Conservation (phyloP, 495 filamentous ascomycete species). For the Aspergillus biplanus region DNA sequence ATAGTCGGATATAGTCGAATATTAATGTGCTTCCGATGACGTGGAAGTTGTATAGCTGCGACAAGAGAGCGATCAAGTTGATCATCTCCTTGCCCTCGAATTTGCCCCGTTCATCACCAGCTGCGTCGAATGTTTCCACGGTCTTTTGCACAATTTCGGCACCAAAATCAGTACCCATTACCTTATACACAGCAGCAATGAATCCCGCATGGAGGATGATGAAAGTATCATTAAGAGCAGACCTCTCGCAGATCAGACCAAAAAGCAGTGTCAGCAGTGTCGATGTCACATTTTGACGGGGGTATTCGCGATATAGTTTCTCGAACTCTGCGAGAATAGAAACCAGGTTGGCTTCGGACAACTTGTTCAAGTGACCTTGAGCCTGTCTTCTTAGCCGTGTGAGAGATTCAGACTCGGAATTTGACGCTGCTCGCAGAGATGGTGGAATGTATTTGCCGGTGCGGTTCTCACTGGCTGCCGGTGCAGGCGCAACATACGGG, state of each 20-base stretch:
- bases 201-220: slow-evolving; percentile 91
- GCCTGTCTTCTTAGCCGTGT: slow-evolving; percentile 74
- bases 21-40: slow-evolving; percentile 79
- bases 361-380: slow-evolving; percentile 87
- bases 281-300: slow-evolving; percentile 82
- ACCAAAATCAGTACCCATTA: slow-evolving; percentile 84
- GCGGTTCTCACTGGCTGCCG: slow-evolving; percentile 26
- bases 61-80: slow-evolving; percentile 84
- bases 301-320: slow-evolving; percentile 76
- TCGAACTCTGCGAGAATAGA: slow-evolving; percentile 80
- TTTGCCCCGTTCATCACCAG: slow-evolving; percentile 40
- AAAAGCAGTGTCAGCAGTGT: slow-evolving; percentile 75
- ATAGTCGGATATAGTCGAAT: slow-evolving; percentile 86
- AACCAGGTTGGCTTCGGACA: slow-evolving; percentile 87
- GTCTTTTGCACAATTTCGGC: slow-evolving; percentile 79
- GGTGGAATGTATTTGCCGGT: slow-evolving; percentile 83
- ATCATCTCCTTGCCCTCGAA: slow-evolving; percentile 67
- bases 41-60: slow-evolving; percentile 89
- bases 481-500: slow-evolving; percentile 62
- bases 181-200: slow-evolving; percentile 82
- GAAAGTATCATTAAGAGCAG: slow-evolving; percentile 80
- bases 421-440: slow-evolving; percentile 67
- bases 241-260: slow-evolving; percentile 73
- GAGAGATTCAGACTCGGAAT: slow-evolving; percentile 68
- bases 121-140: slow-evolving; percentile 66